Evolutionary conservation across 805 yeast species (phyloP).

Genomic region (Cyberlindnera meyerae): DNA sequence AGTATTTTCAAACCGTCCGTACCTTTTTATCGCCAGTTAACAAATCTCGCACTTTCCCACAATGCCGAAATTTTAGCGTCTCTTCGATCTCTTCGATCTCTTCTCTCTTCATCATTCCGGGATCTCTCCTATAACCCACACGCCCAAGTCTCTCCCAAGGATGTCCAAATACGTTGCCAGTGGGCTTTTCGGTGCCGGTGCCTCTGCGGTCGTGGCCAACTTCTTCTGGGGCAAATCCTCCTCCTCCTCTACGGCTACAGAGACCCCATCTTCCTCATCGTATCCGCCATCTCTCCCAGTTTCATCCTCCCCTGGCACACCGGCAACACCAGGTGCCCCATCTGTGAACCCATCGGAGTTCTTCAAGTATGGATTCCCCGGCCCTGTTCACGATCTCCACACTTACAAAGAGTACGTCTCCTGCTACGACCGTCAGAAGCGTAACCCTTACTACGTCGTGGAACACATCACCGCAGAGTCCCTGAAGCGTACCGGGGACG

Average conservation of each 20-base stretch:
- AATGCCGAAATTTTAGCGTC: no score
- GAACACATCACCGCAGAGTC: conserved; percentile 84
- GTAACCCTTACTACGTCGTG: conserved; percentile 82
- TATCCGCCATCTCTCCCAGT: conserved; percentile 5
- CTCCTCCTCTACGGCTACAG: conserved; percentile 3
- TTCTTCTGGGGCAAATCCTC: conserved; percentile 30
- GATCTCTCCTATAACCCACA: no score
- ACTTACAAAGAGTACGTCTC: conserved; percentile 73
- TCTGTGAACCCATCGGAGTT: conserved; percentile 68
- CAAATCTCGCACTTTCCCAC: no score
- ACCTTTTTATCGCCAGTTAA: no score
- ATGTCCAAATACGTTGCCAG: conserved; percentile 22
- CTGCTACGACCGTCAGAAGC: conserved; percentile 77
- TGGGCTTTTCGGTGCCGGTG: conserved; percentile 6
- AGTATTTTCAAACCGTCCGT: no score
- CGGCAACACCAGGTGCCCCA: neutral
- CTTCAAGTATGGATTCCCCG: conserved; percentile 92
- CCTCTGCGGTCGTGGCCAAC: conserved; percentile 30
- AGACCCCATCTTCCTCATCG: conserved; percentile 5
- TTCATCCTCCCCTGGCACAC: conserved; percentile 3
- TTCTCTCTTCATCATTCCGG: no score
- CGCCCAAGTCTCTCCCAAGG: no score
- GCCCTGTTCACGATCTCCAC: conserved; percentile 84
- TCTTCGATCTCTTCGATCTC: no score
- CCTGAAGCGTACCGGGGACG: conserved; percentile 44